phyloP scores from a whole-genome alignment of 2,329 filamentous ascomycete species.

The Aspergillus sclerotialis region DNA sequence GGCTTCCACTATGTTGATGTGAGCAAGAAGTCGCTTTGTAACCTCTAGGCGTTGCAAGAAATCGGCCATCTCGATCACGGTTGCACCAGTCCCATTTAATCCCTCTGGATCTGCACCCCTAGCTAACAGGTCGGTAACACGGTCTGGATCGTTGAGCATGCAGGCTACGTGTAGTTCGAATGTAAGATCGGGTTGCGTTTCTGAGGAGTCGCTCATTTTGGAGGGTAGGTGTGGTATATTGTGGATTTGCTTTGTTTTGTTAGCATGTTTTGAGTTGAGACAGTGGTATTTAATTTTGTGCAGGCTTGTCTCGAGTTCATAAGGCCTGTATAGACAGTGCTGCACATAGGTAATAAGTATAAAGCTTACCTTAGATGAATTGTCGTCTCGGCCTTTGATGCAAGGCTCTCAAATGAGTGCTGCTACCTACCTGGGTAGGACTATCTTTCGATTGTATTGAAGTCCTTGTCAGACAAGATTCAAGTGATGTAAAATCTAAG shows the following conservation, averaged over 20 bases:
- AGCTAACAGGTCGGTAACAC: slow-evolving; percentile 4
- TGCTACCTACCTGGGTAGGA: too few relatives aligned
- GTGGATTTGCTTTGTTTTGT: neutral
- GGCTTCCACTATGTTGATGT: slow-evolving; percentile 1
- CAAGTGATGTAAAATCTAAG: too few relatives aligned
- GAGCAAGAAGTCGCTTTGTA: slow-evolving; percentile 5
- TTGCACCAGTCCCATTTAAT: slow-evolving; percentile 3
- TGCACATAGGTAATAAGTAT: too few relatives aligned
- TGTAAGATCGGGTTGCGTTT: neutral
- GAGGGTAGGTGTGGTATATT: neutral
- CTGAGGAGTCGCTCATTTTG: neutral
- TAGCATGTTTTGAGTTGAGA: too few relatives aligned
- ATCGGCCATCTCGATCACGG: slow-evolving; percentile 9
- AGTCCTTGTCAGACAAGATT: too few relatives aligned
- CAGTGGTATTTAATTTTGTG: too few relatives aligned
- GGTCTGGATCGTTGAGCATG: slow-evolving; percentile 2
- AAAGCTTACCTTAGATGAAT: too few relatives aligned
- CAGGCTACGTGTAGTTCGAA: slow-evolving; percentile 6
- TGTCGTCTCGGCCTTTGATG: too few relatives aligned
- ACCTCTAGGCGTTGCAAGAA: slow-evolving; percentile 3
- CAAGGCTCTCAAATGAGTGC: too few relatives aligned
- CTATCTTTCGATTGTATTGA: too few relatives aligned
- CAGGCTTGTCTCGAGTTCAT: too few relatives aligned
- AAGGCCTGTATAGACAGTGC: too few relatives aligned
- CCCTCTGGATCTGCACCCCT: slow-evolving; percentile 6